Evolutionary conservation across 768 basidiomycete species (phyloP), one percentile per base, ranked within the genome.

Genomic region (Phanerochaete sordida): DNA sequence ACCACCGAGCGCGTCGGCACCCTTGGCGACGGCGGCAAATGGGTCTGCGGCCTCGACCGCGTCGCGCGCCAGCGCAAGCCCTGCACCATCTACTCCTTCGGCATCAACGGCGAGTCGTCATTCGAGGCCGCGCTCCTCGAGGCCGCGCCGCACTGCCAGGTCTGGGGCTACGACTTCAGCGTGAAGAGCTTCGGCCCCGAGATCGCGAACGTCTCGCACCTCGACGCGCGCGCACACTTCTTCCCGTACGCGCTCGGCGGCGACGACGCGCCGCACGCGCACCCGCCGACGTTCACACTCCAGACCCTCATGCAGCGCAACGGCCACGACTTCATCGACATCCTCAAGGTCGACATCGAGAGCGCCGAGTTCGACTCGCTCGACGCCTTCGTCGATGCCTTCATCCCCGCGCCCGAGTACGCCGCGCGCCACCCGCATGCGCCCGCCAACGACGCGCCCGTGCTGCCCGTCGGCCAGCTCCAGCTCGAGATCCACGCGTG

Each of bases 321-420:
- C 61, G 84, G 84, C 24, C 88, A 90, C 64, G 73, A 70, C 27
- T 85, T 85, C 63, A 85, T 90, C 54, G 88, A 90, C 63, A 79
- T 90, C 62, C 81, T 88, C 59, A 86, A 90, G 71, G 74, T 90
- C 52, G 88, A 90, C 68, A 82, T 88, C 28, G 88, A 90, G 66
- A 79, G 84, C 44, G 77, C 77, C 66, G 88, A 90, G 65, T 90
- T 85, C 65, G 78, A 81, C 27, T 78, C 84, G 1, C 72, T 90
- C 7, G 71, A 76, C 0, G 65, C 77, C 1, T 71, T 85, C 57
- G 64, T 85, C 58, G 71, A 75, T 51, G 75, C 78, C 15, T 85
- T 83, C 64, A 31, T 56, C 12, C 54, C 49, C 23, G 28, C 51
- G 21, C 23, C 28, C 12, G 5, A 9, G 1, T 39, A 33, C 37